Evolutionary conservation across 768 basidiomycete genomes (phyloP).

Genomic region (Termitomyces sp.): DNA sequence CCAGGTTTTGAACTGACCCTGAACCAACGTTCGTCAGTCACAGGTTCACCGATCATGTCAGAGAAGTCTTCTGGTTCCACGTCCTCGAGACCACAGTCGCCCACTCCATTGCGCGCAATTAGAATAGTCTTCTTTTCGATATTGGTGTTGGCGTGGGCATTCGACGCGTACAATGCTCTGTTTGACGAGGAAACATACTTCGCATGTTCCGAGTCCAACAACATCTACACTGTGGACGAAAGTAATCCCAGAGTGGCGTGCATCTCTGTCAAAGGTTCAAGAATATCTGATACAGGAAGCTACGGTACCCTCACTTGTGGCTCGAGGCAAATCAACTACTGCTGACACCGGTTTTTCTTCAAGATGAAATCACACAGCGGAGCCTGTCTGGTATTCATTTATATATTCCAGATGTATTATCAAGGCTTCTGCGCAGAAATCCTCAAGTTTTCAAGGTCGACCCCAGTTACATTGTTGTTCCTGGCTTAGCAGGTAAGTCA

Average conservation of each 20-base stretch:
- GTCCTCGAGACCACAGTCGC: background rate
- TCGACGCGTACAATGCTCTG: conserved; percentile 27
- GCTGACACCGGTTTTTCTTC: background rate
- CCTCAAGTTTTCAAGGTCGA: conserved; percentile 15
- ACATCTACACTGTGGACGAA: conserved; percentile 71
- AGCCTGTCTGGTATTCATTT: background rate
- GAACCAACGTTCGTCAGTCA: background rate
- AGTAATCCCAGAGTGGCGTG: conserved; percentile 52
- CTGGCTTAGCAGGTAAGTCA: conserved; percentile 73
- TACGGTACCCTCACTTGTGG: conserved; percentile 30
- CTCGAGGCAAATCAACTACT: background rate
- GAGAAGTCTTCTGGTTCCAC: conserved; percentile 1
- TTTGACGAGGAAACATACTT: conserved; percentile 34
- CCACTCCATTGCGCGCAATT: background rate
- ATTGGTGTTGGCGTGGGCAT: conserved; percentile 10
- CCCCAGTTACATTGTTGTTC: conserved; percentile 50
- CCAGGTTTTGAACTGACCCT: background rate
- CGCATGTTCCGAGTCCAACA: conserved; percentile 48
- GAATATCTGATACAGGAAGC: conserved; percentile 45
- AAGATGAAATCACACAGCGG: conserved; percentile 14
- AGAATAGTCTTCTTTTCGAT: conserved; percentile 8
- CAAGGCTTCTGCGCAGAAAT: conserved; percentile 2
- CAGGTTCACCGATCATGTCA: conserved; percentile 12
- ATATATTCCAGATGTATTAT: conserved; percentile 5
- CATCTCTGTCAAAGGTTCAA: conserved; percentile 47